Percentiles rank a stretch among this genome's conserved stretches.
Conservation (phyloP, 306 rosid genomes). For the Sesbania bispinosa region DNA sequence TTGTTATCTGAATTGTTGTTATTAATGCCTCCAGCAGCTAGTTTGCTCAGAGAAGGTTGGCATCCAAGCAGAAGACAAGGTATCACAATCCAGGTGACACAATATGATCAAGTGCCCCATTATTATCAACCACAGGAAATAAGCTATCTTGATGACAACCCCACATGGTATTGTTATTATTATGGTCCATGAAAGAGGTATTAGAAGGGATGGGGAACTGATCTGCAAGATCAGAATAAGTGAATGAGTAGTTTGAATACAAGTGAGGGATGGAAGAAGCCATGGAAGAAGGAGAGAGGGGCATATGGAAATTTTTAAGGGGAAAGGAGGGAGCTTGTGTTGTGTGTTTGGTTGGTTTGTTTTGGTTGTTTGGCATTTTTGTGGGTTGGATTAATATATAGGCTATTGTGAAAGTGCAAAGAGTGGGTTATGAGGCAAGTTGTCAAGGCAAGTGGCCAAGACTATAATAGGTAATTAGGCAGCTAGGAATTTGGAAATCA, state of each 20-base stretch:
- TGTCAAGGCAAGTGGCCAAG: constrained; percentile 40
- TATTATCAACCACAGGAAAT: constrained; percentile 40
- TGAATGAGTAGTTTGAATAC: constrained; percentile 45
- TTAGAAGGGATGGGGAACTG: neutral
- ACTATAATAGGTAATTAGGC: constrained; percentile 33
- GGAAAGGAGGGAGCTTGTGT: neutral
- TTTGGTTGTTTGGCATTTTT: constrained; percentile 7
- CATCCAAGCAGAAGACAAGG: constrained; percentile 29
- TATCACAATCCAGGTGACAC: constrained; percentile 33
- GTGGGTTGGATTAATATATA: constrained; percentile 27
- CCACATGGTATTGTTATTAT: constrained; percentile 30
- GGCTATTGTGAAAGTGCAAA: constrained; percentile 8
- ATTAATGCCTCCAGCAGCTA: too few relatives aligned
- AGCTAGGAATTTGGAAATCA: constrained; percentile 22
- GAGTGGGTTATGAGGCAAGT: constrained; percentile 35
- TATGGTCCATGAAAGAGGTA: constrained; percentile 12
- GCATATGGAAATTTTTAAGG: neutral
- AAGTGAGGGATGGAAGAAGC: constrained; percentile 37
- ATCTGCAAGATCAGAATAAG: constrained; percentile 24
- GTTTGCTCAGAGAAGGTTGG: constrained; percentile 33
- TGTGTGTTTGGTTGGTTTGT: constrained; percentile 11
- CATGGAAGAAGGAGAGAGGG: constrained; percentile 36
- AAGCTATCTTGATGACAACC: constrained; percentile 31
- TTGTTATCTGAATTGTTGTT: too few relatives aligned
- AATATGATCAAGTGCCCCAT: constrained; percentile 37